Evolutionary conservation across 306 rosid species (phyloP).

Genomic region (Glycine tomentella): DNA sequence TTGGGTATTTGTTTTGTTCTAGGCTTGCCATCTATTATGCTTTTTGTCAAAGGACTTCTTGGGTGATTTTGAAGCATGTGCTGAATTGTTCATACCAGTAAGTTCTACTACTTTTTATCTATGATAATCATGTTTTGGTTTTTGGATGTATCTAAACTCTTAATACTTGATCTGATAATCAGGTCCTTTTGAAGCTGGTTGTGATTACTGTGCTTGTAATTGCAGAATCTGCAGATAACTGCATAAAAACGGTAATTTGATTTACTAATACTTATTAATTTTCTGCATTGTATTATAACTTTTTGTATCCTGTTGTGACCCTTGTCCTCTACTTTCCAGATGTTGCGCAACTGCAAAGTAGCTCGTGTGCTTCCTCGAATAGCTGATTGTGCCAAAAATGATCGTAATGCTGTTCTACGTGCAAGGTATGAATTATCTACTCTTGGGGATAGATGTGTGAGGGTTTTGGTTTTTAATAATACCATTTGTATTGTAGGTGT

Average conservation of each 20-base stretch:
- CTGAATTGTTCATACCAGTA: slow-evolving; percentile 93
- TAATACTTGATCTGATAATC: slow-evolving; percentile 56
- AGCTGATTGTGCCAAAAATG: slow-evolving; percentile 92
- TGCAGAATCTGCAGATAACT: slow-evolving; percentile 97
- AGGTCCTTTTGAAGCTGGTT: slow-evolving; percentile 99
- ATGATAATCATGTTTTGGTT: slow-evolving; percentile 32
- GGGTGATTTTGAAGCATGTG: slow-evolving; percentile 97
- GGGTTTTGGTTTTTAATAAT: slow-evolving; percentile 43
- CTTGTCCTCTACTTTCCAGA: slow-evolving; percentile 58
- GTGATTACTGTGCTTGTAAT: slow-evolving; percentile 99
- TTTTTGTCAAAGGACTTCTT: slow-evolving; percentile 91
- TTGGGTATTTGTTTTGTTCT: slow-evolving; percentile 43
- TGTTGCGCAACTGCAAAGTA: slow-evolving; percentile 95
- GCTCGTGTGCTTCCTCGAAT: slow-evolving; percentile 91
- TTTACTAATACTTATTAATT: slow-evolving; percentile 26
- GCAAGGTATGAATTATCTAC: slow-evolving; percentile 71
- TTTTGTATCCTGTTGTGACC: slow-evolving; percentile 38
- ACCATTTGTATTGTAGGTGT: slow-evolving; percentile 66
- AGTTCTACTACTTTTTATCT: slow-evolving; percentile 54
- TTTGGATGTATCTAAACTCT: slow-evolving; percentile 41
- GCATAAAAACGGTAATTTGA: slow-evolving; percentile 89
- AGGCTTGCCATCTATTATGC: slow-evolving; percentile 96
- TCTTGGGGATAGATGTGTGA: not conserved
- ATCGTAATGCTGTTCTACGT: slow-evolving; percentile 90
- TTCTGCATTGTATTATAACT: not conserved